Conservation (phyloP, 768 basidiomycete genomes). For the Leccinum longicurvipes region DNA sequence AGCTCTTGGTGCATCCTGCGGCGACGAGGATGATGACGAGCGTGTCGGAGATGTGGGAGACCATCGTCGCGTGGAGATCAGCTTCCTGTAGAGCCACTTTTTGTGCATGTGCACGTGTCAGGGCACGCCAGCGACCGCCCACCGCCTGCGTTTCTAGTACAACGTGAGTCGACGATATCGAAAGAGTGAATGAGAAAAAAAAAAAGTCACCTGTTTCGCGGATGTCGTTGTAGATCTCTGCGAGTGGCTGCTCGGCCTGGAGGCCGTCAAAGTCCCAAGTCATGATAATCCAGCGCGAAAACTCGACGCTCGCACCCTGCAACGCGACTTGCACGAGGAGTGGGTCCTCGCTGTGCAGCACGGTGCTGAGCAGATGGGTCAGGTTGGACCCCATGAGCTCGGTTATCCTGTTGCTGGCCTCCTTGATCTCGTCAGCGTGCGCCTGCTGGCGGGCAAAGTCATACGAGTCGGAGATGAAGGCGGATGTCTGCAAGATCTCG, state of each 20-base stretch:
- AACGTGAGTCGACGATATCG: too few relatives aligned
- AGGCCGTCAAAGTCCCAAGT: constrained; percentile 34
- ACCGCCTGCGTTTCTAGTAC: constrained; percentile 50
- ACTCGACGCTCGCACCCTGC: constrained; percentile 32
- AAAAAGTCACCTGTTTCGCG: constrained; percentile 39
- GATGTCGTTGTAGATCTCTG: constrained; percentile 38
- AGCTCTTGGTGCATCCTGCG: constrained; percentile 36
- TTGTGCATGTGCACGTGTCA: constrained; percentile 48
- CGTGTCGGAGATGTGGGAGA: constrained; percentile 43
- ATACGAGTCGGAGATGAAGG: constrained; percentile 42
- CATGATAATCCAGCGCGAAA: constrained; percentile 33
- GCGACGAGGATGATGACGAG: constrained; percentile 42
- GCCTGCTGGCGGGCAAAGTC: constrained; percentile 27
- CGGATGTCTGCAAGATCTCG: constrained; percentile 46
- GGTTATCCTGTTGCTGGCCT: constrained; percentile 25
- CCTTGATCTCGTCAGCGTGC: constrained; percentile 25
- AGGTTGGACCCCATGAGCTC: constrained; percentile 32
- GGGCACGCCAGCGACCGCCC: constrained; percentile 53
- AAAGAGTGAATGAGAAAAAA: too few relatives aligned
- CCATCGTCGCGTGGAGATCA: constrained; percentile 34
- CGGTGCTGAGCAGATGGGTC: constrained; percentile 21
- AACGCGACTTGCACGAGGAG: constrained; percentile 40
- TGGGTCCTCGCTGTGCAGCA: constrained; percentile 31
- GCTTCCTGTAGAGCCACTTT: constrained; percentile 30
- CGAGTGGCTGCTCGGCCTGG: constrained; percentile 27